Percentiles rank a stretch among this genome's conserved stretches.
phyloP scores from a whole-genome alignment of 768 basidiomycete species.

The Russula brevipes region DNA sequence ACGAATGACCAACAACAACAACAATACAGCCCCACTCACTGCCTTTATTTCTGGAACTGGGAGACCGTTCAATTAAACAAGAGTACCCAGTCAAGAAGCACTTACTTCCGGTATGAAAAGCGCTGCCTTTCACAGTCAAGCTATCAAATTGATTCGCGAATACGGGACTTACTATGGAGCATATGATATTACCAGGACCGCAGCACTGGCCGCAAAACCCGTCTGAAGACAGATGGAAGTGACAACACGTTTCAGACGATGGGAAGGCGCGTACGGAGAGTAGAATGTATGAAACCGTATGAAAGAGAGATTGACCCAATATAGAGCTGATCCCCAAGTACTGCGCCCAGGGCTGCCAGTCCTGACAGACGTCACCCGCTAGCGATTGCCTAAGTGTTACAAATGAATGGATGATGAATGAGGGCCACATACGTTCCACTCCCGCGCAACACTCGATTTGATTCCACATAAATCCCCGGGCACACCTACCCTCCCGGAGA shows the following conservation, averaged over 20 bases:
- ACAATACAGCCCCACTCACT: constrained; percentile 37
- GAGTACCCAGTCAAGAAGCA: neutral
- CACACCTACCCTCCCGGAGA: constrained; percentile 61
- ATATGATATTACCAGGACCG: constrained; percentile 56
- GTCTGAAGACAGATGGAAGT: constrained; percentile 37
- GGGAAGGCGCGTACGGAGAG: constrained; percentile 48
- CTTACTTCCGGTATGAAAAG: constrained; percentile 78
- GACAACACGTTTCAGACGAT: neutral
- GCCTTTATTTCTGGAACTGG: constrained; percentile 77
- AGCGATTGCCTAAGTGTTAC: constrained; percentile 14
- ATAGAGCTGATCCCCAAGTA: constrained; percentile 49
- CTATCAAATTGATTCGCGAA: neutral
- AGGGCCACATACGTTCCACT: constrained; percentile 42
- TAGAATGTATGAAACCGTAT: constrained; percentile 57
- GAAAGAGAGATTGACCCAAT: constrained; percentile 56
- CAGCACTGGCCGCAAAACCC: constrained; percentile 57
- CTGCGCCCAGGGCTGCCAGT: constrained; percentile 68
- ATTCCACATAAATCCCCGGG: constrained; percentile 67
- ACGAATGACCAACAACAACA: neutral
- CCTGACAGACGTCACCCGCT: constrained; percentile 64
- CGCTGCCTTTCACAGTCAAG: constrained; percentile 37
- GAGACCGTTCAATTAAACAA: neutral
- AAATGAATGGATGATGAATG: neutral
- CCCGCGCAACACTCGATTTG: constrained; percentile 67
- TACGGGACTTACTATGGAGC: constrained; percentile 57